Percentiles rank a stretch among this genome's conserved stretches.
These are phyloP conservation scores for Xylaria nigripes DNA, from an alignment of 495 filamentous ascomycete species.

Conservation along the genomic window DNA sequence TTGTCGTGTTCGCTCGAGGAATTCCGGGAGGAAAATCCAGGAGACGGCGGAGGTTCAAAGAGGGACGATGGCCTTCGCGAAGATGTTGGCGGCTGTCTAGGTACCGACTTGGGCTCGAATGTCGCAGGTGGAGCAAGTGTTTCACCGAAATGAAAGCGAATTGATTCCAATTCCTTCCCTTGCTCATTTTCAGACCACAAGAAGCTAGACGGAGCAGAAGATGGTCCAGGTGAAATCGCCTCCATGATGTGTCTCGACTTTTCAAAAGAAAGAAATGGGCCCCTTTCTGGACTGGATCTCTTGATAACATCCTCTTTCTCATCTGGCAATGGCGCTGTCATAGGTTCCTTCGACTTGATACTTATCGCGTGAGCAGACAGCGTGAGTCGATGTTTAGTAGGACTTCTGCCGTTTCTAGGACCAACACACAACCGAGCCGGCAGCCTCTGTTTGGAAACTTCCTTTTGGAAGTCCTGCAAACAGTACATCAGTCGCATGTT, in stretches of 20 bases:
- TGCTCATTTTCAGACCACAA: constrained; percentile 43
- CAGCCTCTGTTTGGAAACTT: constrained; percentile 47
- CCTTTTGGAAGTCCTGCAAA: constrained; percentile 81
- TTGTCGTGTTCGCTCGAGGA: constrained; percentile 21
- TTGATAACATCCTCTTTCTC: constrained; percentile 26
- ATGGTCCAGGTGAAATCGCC: constrained; percentile 47
- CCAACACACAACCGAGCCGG: constrained; percentile 35
- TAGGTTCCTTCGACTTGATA: constrained; percentile 35
- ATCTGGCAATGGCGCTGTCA: constrained; percentile 44
- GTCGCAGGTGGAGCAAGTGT: constrained; percentile 23
- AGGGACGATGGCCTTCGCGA: constrained; percentile 27
- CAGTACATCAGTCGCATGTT: constrained; percentile 99
- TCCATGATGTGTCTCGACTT: constrained; percentile 38
- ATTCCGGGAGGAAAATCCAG: constrained; percentile 33
- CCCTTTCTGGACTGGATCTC: constrained; percentile 19
- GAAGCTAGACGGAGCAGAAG: constrained; percentile 48
- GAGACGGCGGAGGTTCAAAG: constrained; percentile 25
- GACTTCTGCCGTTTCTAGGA: constrained; percentile 38
- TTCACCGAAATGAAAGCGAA: constrained; percentile 31
- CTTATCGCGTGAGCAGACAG: constrained; percentile 45
- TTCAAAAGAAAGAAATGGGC: constrained; percentile 29
- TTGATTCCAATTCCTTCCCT: constrained; percentile 24
- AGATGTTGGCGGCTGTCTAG: constrained; percentile 9
- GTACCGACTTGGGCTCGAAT: constrained; percentile 21
- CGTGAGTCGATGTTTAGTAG: constrained; percentile 44